Conservation (phyloP, 108 stramenopile genomes). For the Chaetoceros tenuissimus region DNA sequence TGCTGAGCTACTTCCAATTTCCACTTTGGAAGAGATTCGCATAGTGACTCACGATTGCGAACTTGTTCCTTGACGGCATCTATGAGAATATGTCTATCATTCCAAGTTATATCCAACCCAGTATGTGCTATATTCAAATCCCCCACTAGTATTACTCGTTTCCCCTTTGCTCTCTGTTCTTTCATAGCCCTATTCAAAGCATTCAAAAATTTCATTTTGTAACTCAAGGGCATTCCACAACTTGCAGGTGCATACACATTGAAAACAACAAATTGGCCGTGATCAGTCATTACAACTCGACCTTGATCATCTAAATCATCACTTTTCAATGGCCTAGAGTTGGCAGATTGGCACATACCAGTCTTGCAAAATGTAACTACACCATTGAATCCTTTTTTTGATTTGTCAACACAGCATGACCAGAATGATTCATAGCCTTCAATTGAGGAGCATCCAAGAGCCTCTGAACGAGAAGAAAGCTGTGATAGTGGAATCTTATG, state of each 20-base stretch:
- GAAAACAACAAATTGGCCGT: conserved; percentile 76
- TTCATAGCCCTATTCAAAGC: conserved; percentile 68
- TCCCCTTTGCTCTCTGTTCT: conserved; percentile 33
- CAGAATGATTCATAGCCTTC: conserved; percentile 78
- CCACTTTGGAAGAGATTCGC: conserved; percentile 39
- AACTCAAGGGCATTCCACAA: conserved; percentile 32
- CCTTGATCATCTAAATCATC: conserved; percentile 80
- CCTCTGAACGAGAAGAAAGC: conserved; percentile 58
- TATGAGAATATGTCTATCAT: conserved; percentile 39
- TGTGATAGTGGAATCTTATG: conserved; percentile 70
- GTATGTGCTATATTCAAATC: conserved; percentile 79
- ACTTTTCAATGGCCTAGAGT: conserved; percentile 37
- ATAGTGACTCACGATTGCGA: neutral
- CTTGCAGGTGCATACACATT: conserved; percentile 90
- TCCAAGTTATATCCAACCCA: conserved; percentile 56
- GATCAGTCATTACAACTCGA: conserved; percentile 86
- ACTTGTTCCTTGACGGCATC: conserved; percentile 43
- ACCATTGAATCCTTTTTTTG: conserved; percentile 72
- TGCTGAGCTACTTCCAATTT: conserved; percentile 45
- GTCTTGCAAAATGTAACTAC: conserved; percentile 77
- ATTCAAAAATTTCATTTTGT: conserved; percentile 78
- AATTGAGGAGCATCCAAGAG: conserved; percentile 41
- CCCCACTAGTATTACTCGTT: conserved; percentile 72
- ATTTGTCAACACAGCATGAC: conserved; percentile 59
- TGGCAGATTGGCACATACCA: conserved; percentile 40